Conservation (phyloP, 129 eudicot genomes). For the Centaurea solstitialis region DNA sequence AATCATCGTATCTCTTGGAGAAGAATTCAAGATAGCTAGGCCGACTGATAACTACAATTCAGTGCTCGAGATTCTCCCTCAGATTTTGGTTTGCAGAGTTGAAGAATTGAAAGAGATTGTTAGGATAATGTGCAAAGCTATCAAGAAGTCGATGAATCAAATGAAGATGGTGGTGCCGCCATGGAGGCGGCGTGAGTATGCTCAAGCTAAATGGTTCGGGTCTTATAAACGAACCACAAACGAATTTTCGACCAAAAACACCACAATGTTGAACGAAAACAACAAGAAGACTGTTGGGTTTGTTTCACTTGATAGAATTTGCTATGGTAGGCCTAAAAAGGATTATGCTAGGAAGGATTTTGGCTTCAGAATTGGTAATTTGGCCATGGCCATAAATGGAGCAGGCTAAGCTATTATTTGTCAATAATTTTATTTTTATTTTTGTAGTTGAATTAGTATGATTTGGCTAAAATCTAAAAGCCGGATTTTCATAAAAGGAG, state of each 20-base stretch:
- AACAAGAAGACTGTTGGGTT: constrained; percentile 35
- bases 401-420: background rate
- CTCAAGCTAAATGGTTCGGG: constrained; percentile 64
- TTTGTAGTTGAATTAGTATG: too few relatives aligned
- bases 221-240: constrained; percentile 56
- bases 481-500: constrained; percentile 12
- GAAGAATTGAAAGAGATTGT: constrained; percentile 48
- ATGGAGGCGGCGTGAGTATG: constrained; percentile 63
- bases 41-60: constrained; percentile 44
- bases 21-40: constrained; percentile 66
- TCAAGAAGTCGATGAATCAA: constrained; percentile 49
- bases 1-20: constrained; percentile 41
- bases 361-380: constrained; percentile 47
- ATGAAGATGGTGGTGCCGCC: constrained; percentile 52
- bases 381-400: constrained; percentile 44
- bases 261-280: background rate
- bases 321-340: constrained; percentile 25
- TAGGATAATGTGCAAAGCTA: constrained; percentile 52
- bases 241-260: constrained; percentile 6
- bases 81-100: constrained; percentile 40
- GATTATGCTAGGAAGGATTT: constrained; percentile 26
- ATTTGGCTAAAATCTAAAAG: constrained; percentile 43
- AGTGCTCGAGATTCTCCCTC: constrained; percentile 50
- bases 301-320: too few relatives aligned
- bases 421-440: too few relatives aligned